Base-by-base conservation (phyloP, 176 grass and related monocot species). In the Lolium multiflorum region DNA sequence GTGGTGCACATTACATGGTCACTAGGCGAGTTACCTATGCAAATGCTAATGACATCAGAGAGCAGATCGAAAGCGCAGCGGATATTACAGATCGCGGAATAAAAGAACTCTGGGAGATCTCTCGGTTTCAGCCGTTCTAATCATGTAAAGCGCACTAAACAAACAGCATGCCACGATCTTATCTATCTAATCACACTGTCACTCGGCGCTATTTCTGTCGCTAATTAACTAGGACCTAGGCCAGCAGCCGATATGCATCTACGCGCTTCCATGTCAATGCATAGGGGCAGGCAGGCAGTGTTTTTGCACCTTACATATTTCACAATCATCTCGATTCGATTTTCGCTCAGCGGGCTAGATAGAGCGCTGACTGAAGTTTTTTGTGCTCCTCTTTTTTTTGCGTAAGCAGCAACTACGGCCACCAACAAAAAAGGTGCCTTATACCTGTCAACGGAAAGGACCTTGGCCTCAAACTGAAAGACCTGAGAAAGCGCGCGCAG, bases 121-220 rank as follows among this genome's bases (percentile, higher is more conserved):
- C 17, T 47, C 7, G 17, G 10, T 60, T 64, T 84, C 84, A 83
- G 75, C 73, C 85, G 60, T 80, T 90, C 67, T 60, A 87, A 91
- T 91, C 84, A 91, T 87, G 85, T 35, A 55, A 68, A 84, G 81
- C 89, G 81, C 89, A 91, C 89, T 91, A 84, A 84, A 91, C 48
- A 80, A 87, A 67, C 67, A 87, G 48, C 49, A 49, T 22, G 85
- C 85, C 81, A 59, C 49, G 75, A 83, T 87, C 89, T 87, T 91
- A 83, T 87, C 74, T 79, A 78, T 91, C 81, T 80, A 91, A 91
- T 91, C 84, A 38, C 84, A 25, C 74, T 57, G 55, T 84, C 88
- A 69, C 51, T 13, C 11, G 21, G 37, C 5, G 47, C 61, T 65
- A 84, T 87, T 80, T 49, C n/a, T 70, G 44, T 56, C 43, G 58